Conservation (phyloP, 495 filamentous ascomycete species). For the Aspergillus indologenus region DNA sequence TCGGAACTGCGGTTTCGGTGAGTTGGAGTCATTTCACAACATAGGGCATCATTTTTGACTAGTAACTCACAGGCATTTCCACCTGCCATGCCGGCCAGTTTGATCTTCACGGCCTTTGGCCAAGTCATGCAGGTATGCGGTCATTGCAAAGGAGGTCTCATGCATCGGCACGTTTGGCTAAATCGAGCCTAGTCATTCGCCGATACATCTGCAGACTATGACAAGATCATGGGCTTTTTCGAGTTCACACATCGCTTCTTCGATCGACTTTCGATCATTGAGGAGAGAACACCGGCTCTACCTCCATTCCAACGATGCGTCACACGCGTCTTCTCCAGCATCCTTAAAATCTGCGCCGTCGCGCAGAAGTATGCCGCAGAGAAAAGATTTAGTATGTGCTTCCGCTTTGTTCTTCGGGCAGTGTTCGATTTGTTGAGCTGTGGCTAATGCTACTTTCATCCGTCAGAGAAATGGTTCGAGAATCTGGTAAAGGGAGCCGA, state of each 20-base stretch:
- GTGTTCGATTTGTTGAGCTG: neutral
- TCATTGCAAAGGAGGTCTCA: neutral
- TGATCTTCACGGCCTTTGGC: constrained; percentile 22
- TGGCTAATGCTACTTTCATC: neutral
- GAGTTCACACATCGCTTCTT: constrained; percentile 8
- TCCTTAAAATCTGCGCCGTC: constrained; percentile 5
- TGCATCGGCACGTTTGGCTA: neutral
- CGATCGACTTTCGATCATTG: constrained; percentile 6
- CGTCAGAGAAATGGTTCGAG: constrained; percentile 10
- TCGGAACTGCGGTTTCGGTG: neutral
- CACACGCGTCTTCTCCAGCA: constrained; percentile 3
- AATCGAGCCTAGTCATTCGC: neutral
- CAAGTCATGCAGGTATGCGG: constrained; percentile 20
- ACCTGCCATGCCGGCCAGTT: constrained; percentile 19
- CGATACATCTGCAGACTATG: constrained; percentile 5
- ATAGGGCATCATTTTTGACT: too few relatives aligned
- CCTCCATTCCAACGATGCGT: constrained; percentile 3
- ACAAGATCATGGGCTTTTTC: constrained; percentile 7
- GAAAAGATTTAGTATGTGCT: constrained; percentile 4
- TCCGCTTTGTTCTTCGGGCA: neutral
- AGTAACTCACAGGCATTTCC: constrained; percentile 17
- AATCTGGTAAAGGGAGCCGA: neutral
- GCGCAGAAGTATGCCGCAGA: constrained; percentile 4
- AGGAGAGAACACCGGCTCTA: neutral
- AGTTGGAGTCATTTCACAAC: neutral